phyloP scores from a whole-genome alignment of 495 filamentous ascomycete genomes.

The Glarea lozoyensis region DNA sequence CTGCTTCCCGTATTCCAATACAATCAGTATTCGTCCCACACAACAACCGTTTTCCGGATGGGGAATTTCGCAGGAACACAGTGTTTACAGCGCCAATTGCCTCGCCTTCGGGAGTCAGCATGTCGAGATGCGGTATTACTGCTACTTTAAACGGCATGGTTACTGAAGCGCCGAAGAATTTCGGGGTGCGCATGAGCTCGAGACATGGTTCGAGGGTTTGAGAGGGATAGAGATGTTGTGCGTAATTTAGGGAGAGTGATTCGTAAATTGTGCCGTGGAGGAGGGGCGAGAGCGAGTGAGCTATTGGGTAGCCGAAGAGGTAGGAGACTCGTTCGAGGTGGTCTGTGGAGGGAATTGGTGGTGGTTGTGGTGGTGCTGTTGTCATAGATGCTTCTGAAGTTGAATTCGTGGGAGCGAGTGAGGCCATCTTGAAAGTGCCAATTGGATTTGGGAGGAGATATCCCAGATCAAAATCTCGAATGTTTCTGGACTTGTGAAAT shows the following conservation, averaged over 20 bases:
- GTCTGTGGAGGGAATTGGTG: conserved; percentile 14
- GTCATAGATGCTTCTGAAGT: conserved; percentile 25
- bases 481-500: no score
- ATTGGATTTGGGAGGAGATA: not conserved
- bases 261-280: conserved; percentile 59
- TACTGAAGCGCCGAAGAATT: conserved; percentile 56
- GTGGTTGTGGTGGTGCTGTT: conserved; percentile 35
- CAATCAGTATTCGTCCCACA: conserved; percentile 72
- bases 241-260: conserved; percentile 48
- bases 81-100: conserved; percentile 69
- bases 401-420: not conserved
- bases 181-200: conserved; percentile 35
- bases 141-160: conserved; percentile 71
- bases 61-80: conserved; percentile 48
- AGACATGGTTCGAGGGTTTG: conserved; percentile 44
- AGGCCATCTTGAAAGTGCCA: not conserved
- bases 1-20: conserved; percentile 60
- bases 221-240: conserved; percentile 48
- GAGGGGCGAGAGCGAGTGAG: conserved; percentile 63
- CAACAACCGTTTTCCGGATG: conserved; percentile 32
- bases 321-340: conserved; percentile 40
- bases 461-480: no score
- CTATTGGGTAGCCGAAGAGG: conserved; percentile 43
- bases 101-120: conserved; percentile 55
- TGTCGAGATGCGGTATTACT: conserved; percentile 60